Conservation (phyloP, 2,329 filamentous ascomycete species). For the Xenoacremonium recifei region DNA sequence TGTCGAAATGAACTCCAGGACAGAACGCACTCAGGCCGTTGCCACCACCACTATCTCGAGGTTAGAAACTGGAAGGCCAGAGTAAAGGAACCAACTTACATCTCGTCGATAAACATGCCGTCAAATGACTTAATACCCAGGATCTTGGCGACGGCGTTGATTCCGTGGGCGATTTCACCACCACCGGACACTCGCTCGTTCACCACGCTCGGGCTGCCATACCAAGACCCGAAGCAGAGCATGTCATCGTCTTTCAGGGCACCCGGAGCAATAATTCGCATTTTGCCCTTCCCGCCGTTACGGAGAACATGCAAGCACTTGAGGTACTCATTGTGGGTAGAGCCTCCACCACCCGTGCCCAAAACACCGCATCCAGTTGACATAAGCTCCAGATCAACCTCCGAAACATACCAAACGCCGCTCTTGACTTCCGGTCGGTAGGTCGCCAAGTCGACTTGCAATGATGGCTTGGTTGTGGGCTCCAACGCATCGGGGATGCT, state of each 20-base stretch:
- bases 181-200: slow-evolving; percentile 36
- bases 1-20: slow-evolving; percentile 32
- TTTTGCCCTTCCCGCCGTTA: slow-evolving; percentile 31
- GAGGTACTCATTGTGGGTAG: slow-evolving; percentile 42
- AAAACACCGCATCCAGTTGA: slow-evolving; percentile 35
- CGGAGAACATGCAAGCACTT: slow-evolving; percentile 38
- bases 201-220: slow-evolving; percentile 42
- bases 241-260: slow-evolving; percentile 36
- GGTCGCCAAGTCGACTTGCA: slow-evolving; percentile 26
- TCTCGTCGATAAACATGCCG: slow-evolving; percentile 36
- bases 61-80: slow-evolving; percentile 9
- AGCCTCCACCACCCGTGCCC: slow-evolving; percentile 37
- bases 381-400: slow-evolving; percentile 35
- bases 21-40: slow-evolving; percentile 37
- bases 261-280: slow-evolving; percentile 40
- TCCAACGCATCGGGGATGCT: slow-evolving; percentile 28
- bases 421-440: slow-evolving; percentile 31
- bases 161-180: slow-evolving; percentile 35
- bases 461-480: slow-evolving; percentile 30
- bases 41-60: slow-evolving; percentile 38
- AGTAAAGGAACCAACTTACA: slow-evolving; percentile 24
- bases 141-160: slow-evolving; percentile 31
- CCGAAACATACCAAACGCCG: slow-evolving; percentile 35
- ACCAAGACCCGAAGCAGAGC: slow-evolving; percentile 44
- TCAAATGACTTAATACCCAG: slow-evolving; percentile 30